Conservation (phyloP, 768 basidiomycete genomes). For the Floccularia luteovirens region DNA sequence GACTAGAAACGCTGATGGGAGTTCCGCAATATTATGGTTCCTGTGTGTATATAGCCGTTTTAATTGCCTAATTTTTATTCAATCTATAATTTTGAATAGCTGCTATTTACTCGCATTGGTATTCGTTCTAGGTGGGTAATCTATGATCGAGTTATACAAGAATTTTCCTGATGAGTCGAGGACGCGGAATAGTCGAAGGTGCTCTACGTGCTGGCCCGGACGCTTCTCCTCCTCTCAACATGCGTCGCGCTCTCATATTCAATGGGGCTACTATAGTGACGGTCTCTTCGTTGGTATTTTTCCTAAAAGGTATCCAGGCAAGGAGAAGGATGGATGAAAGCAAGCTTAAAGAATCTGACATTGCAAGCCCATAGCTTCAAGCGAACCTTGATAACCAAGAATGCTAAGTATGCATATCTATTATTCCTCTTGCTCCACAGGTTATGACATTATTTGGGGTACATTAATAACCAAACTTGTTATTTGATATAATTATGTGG, state of each 20-base stretch:
- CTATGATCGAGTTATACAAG: no score
- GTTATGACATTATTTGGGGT: no score
- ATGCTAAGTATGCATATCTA: no score
- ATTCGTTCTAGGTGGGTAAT: slow-evolving; percentile 58
- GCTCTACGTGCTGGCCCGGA: slow-evolving; percentile 56
- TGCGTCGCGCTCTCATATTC: slow-evolving; percentile 63
- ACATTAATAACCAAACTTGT: no score
- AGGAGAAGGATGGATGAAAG: slow-evolving; percentile 57
- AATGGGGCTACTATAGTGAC: slow-evolving; percentile 43
- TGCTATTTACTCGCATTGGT: slow-evolving; percentile 61
- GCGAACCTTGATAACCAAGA: no score
- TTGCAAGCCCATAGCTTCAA: no score
- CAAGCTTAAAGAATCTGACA: no score
- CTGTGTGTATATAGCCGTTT: slow-evolving; percentile 31
- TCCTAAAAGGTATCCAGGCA: slow-evolving; percentile 52
- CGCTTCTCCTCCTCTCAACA: slow-evolving; percentile 67
- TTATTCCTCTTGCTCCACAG: no score
- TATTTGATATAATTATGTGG: no score
- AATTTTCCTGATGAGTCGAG: background rate
- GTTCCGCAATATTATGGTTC: slow-evolving; percentile 73
- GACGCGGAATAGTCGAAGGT: slow-evolving; percentile 33
- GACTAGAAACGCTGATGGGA: slow-evolving; percentile 72
- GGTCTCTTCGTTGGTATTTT: slow-evolving; percentile 32
- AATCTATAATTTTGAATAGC: no score
- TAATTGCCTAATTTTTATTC: no score